Evolutionary conservation across 371 early-diverging fungal genomes (phyloP).

Genomic region (Syncephalastrum contaminatum): DNA sequence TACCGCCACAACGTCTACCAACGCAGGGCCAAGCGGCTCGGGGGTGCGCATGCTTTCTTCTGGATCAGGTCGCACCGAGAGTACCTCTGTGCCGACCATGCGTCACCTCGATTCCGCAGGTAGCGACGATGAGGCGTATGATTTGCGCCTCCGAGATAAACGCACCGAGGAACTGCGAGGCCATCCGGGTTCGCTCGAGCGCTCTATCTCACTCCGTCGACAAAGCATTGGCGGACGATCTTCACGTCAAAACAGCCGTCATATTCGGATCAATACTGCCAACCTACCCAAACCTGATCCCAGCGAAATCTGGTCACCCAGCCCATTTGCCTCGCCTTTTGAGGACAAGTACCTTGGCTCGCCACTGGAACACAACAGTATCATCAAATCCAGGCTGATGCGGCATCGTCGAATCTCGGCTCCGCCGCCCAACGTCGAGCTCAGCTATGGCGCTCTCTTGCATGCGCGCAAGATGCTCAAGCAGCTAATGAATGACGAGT

Average conservation of each 20-base stretch:
- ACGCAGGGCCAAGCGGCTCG: constrained; percentile 3
- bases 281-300: constrained; percentile 27
- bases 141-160: constrained; percentile 30
- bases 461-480: constrained; percentile 67
- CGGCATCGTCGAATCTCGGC: constrained; percentile 51
- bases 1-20: constrained; percentile 1
- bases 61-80: constrained; percentile 10
- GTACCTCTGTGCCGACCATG: constrained; percentile 8
- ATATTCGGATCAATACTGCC: constrained; percentile 28
- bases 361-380: constrained; percentile 7
- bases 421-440: constrained; percentile 56
- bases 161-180: constrained; percentile 43
- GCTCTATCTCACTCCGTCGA: constrained; percentile 20
- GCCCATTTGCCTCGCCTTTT: constrained; percentile 23
- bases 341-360: not conserved
- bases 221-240: constrained; percentile 16
- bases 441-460: constrained; percentile 64
- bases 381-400: constrained; percentile 14
- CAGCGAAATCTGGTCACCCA: constrained; percentile 27
- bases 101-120: constrained; percentile 19
- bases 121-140: constrained; percentile 47
- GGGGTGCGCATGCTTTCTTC: constrained; percentile 12
- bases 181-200: constrained; percentile 7
- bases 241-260: constrained; percentile 7
- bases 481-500: constrained; percentile 46